Conservation (phyloP, 495 filamentous ascomycete species). For the Neurospora sp. region DNA sequence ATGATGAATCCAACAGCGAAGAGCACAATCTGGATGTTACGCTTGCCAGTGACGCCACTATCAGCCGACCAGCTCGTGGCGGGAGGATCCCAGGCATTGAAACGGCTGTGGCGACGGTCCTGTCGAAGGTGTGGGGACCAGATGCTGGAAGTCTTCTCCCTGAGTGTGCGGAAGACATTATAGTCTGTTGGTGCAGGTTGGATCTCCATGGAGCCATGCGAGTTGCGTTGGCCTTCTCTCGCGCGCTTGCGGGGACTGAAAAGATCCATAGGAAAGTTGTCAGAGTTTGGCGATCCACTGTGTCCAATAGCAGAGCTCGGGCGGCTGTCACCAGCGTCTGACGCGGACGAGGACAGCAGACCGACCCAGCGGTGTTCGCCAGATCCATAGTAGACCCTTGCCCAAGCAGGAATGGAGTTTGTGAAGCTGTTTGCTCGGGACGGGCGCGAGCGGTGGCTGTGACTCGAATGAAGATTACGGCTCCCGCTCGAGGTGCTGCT, state of each 20-base stretch:
- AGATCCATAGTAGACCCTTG: slow-evolving; percentile 47
- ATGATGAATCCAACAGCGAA: slow-evolving; percentile 84
- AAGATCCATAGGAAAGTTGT: slow-evolving; percentile 39
- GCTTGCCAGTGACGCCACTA: slow-evolving; percentile 49
- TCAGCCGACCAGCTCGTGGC: slow-evolving; percentile 55
- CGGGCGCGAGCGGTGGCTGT: slow-evolving; percentile 15
- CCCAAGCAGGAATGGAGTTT: slow-evolving; percentile 55
- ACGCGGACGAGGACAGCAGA: slow-evolving; percentile 27
- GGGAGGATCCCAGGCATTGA: slow-evolving; percentile 58
- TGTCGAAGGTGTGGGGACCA: slow-evolving; percentile 69
- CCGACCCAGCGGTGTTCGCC: slow-evolving; percentile 39
- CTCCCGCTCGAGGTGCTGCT: slow-evolving; percentile 26
- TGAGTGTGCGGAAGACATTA: slow-evolving; percentile 18
- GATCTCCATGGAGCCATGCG: slow-evolving; percentile 24
- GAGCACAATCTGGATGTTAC: slow-evolving; percentile 76
- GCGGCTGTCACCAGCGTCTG: slow-evolving; percentile 32
- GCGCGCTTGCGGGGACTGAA: slow-evolving; percentile 44
- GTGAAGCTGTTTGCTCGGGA: slow-evolving; percentile 46
- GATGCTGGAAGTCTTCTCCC: slow-evolving; percentile 43
- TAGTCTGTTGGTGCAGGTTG: slow-evolving; percentile 17
- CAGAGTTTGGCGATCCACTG: slow-evolving; percentile 33
- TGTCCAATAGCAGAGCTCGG: slow-evolving; percentile 27
- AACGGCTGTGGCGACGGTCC: slow-evolving; percentile 47
- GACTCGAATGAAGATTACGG: slow-evolving; percentile 37
- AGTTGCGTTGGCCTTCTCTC: slow-evolving; percentile 21